Base-by-base conservation (phyloP, 1,284 basidiomycete species). In the Meripilus lineatus region DNA sequence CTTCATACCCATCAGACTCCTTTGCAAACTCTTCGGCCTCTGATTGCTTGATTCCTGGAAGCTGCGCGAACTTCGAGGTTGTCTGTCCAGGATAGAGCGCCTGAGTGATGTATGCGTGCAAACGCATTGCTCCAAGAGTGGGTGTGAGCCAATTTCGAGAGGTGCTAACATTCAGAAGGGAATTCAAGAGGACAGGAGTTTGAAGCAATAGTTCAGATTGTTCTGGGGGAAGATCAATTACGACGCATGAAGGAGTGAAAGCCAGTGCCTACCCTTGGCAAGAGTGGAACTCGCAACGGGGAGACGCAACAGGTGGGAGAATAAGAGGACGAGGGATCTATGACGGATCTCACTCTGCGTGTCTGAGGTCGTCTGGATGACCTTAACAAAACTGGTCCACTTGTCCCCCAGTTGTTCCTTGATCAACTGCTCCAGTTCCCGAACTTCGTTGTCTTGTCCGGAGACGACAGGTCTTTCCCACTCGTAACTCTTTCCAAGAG, bases 81-180 rank as follows among this genome's bases (percentile, higher is more conserved):
- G 62, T 52, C 46, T 58, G 74, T 47, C 68, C 72, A 4, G 86
- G 84, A 7, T 84, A 75, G 13, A 95, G 68, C 1, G 92, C 95
- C 66, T 99, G 96, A 0, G 84, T 76, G 36, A 99, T 70, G 62
- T 84, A 83, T 13, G 90, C 81, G 50, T 94, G 87, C 15, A 99
- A 71, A 38, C 85, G 83, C 78, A 95, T 89, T 50, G 87, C 73
- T 23, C 79, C 70, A 24, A 93, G 69, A 0, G 91, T 85, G 1
- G 92, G 85, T 10, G 77, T 62, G n/a, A 98, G 79, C 93, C 94
- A 99, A 62, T 84, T 93, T 58, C 93, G 90, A 1, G 93, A 79
- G 18, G 89, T 75, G 0, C 86, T 74, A 56, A 98, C 91, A 54
- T 84, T 88, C 47, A 93, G 73, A 38, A 98, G 71, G 0, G 91